Evolutionary conservation across 306 rosid genomes (phyloP), one percentile per base, ranked within the genome.

Genomic region (Dalbergia oliveri): DNA sequence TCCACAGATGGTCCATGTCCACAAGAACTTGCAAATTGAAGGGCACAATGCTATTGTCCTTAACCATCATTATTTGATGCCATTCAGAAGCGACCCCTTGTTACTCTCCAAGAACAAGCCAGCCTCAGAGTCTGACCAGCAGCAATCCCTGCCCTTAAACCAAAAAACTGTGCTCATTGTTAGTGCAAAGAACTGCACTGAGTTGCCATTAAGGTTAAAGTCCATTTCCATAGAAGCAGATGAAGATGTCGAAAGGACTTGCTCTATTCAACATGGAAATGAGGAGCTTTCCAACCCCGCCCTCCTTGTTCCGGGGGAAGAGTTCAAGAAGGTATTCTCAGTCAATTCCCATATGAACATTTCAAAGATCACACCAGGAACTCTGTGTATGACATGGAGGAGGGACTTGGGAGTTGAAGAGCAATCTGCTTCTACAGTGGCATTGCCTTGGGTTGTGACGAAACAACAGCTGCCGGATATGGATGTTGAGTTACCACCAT

Each of bases 11-110:
- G 89, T 90, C 60, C 90, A 95, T 80, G 93, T 95, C 74, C 99
- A 95, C 84, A 90, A 84, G 90, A 80, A 92, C 92, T 89, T 95
- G 89, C 97, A 91, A 88, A 93, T 95, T 79, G 97, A 95, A 77
- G 99, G 99, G 77, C 89, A 88, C 57, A 79, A 80, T 77, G 91
- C 97, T 33, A 77, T 95, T 77, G 79, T 82, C 72, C 86, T 95
- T 66, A 85, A 79, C 86, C 99, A 95, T 75, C 79, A 76, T 33
- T 84, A 83, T 75, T 71, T 90, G 89, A 82, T 90, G 86, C 98
- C 99, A 61, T 93, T 93, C 88, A 86, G 97, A 77, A 63, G 82
- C 75, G 97, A 89, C 69, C 94, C 96, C 0, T 82, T 93, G 87
- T 77, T 93, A 79, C 97, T 90, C 82, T 89, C 99, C 5, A 85